A percentile compares a stretch with the other conserved stretches of the same genome.
phyloP scores from a whole-genome alignment of 495 filamentous ascomycete genomes.

The Neurospora sublineolata region DNA sequence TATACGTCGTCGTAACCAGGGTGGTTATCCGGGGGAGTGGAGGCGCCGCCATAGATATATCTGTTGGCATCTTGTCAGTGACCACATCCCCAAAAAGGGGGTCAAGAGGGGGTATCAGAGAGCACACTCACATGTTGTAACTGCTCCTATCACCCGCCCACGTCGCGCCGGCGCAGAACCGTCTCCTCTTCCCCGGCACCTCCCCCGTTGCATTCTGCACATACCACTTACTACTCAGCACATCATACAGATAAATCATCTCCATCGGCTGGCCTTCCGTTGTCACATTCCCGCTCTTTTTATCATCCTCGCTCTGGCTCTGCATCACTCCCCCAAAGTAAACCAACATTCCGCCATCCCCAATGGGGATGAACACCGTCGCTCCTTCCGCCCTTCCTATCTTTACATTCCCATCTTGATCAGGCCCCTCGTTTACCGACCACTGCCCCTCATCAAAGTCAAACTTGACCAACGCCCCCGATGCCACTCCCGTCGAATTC shows the following conservation, averaged over 20 bases:
- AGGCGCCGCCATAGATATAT: conserved; percentile 42
- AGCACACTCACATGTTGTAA: conserved; percentile 39
- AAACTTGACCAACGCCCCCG: not conserved
- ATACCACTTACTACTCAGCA: conserved; percentile 42
- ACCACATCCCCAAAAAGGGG: not conserved
- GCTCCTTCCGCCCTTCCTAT: conserved; percentile 31
- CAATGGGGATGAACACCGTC: conserved; percentile 40
- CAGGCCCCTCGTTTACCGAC: not conserved
- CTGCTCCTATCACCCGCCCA: conserved; percentile 43
- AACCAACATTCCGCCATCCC: conserved; percentile 40
- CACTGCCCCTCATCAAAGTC: not conserved
- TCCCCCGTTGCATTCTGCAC: conserved; percentile 36
- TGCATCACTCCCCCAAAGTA: conserved; percentile 38
- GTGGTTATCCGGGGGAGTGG: conserved; percentile 24
- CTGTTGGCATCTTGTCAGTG: conserved; percentile 14
- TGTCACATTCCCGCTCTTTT: conserved; percentile 21
- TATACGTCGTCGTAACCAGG: conserved; percentile 45
- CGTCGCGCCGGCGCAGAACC: conserved; percentile 44
- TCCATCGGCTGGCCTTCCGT: conserved; percentile 21
- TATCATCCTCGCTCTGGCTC: not conserved
- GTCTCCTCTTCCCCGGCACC: conserved; percentile 32
- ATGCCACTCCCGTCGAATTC: not conserved
- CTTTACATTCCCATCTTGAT: not conserved
- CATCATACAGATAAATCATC: conserved; percentile 41
- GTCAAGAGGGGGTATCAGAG: not conserved